These are phyloP conservation scores for Myxozyma vanderwaltii DNA, from an alignment of 805 yeast genomes.

Conservation along the genomic window DNA sequence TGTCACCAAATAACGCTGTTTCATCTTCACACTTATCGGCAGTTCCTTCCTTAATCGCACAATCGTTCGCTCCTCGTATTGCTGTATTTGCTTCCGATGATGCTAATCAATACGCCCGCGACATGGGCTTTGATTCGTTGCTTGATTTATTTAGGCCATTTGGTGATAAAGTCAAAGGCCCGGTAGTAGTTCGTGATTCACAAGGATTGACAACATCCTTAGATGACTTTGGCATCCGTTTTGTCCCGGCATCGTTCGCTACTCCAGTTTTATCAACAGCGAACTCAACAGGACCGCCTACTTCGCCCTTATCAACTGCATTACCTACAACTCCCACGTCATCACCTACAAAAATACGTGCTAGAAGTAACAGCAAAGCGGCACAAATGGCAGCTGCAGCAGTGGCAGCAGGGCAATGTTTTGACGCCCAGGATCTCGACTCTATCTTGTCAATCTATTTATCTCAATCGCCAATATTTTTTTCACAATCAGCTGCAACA, in stretches of 20 bases:
- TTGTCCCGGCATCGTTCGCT: constrained; percentile 36
- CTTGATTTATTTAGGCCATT: constrained; percentile 56
- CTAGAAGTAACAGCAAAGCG: constrained; percentile 14
- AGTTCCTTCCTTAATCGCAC: constrained; percentile 28
- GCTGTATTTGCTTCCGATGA: constrained; percentile 53
- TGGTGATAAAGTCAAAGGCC: constrained; percentile 55
- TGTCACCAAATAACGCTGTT: constrained; percentile 21
- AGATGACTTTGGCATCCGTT: constrained; percentile 60
- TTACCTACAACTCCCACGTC: constrained; percentile 6
- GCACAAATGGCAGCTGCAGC: constrained; percentile 11
- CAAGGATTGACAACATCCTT: constrained; percentile 53
- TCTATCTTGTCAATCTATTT: constrained; percentile 14
- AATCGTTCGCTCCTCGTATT: constrained; percentile 56
- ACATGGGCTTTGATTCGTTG: constrained; percentile 48
- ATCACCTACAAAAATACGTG: not conserved
- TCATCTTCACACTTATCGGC: constrained; percentile 27
- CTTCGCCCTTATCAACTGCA: not conserved
- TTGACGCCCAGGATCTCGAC: constrained; percentile 25
- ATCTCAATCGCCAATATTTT: constrained; percentile 23
- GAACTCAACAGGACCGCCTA: not conserved
- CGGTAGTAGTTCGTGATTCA: constrained; percentile 53
- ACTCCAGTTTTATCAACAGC: not conserved
- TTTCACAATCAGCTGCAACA: constrained; percentile 35
- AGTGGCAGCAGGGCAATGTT: constrained; percentile 14
- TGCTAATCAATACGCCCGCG: constrained; percentile 51